A percentile compares a stretch with the other conserved stretches of the same genome.
Conservation (phyloP, 768 basidiomycete genomes). For the Guyanaporus albipodus region DNA sequence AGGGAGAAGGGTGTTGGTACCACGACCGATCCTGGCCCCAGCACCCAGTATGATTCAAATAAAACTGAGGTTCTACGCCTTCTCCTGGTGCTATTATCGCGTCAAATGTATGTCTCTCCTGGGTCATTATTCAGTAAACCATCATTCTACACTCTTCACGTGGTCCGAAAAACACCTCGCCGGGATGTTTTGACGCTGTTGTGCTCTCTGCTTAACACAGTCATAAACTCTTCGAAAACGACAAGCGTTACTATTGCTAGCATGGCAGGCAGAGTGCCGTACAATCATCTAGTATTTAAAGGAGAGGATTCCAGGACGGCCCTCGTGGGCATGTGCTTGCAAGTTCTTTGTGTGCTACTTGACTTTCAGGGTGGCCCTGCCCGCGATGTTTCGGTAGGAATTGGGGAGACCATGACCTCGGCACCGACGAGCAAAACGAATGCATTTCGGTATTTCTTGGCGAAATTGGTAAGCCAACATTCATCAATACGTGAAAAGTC, state of each 20-base stretch:
- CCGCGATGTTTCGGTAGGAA: constrained; percentile 44
- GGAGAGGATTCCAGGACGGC: constrained; percentile 75
- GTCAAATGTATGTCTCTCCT: constrained; percentile 82
- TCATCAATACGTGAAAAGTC: constrained; percentile 1
- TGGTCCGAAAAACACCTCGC: constrained; percentile 72
- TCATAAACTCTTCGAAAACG: constrained; percentile 62
- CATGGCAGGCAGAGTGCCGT: constrained; percentile 77
- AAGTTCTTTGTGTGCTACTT: constrained; percentile 70
- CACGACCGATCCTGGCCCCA: constrained; percentile 65
- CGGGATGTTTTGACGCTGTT: constrained; percentile 86
- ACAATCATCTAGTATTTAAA: constrained; percentile 88
- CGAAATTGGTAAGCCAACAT: constrained; percentile 61
- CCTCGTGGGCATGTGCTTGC: constrained; percentile 71
- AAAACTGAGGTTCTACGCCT: constrained; percentile 89
- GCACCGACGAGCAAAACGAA: constrained; percentile 69
- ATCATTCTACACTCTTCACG: constrained; percentile 71
- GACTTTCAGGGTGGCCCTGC: constrained; percentile 81
- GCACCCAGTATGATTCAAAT: constrained; percentile 66
- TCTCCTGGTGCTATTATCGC: constrained; percentile 81
- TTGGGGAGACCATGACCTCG: constrained; percentile 40
- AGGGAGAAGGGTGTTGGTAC: constrained; percentile 98
- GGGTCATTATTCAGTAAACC: constrained; percentile 66
- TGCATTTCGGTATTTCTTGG: constrained; percentile 87
- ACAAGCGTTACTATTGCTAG: constrained; percentile 54
- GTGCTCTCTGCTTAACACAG: constrained; percentile 91